These are phyloP conservation scores for Trichoderma sp. DNA, from an alignment of 2,329 filamentous ascomycete genomes.

Conservation along the genomic window DNA sequence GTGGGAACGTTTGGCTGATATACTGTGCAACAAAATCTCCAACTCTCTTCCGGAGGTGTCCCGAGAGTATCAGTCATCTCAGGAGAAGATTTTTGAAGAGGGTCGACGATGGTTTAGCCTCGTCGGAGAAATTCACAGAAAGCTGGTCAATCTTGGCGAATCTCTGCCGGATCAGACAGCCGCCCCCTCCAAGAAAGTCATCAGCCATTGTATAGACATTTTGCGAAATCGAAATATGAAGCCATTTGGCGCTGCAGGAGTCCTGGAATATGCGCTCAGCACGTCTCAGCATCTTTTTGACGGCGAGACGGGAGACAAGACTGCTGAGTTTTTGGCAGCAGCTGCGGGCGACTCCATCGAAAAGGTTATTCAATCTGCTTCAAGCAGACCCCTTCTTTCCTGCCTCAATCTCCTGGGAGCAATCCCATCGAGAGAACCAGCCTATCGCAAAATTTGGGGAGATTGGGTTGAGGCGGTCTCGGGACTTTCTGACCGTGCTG, in stretches of 20 bases:
- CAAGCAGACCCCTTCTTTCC: constrained; percentile 66
- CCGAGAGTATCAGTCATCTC: constrained; percentile 73
- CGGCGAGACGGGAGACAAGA: constrained; percentile 37
- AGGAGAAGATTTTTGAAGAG: constrained; percentile 68
- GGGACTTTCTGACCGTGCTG: constrained; percentile 33
- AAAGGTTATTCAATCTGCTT: constrained; percentile 68
- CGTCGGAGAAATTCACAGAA: constrained; percentile 50
- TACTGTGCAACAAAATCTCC: constrained; percentile 68
- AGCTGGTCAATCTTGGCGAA: constrained; percentile 33
- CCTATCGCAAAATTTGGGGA: constrained; percentile 51
- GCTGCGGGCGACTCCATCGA: constrained; percentile 62
- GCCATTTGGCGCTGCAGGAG: constrained; percentile 58
- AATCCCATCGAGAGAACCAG: constrained; percentile 43
- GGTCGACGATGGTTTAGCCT: constrained; percentile 70
- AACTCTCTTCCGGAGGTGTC: constrained; percentile 82
- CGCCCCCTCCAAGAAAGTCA: constrained; percentile 38
- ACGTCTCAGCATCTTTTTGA: constrained; percentile 49
- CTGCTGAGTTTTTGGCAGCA: constrained; percentile 50
- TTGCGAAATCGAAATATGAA: constrained; percentile 59
- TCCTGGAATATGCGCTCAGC: constrained; percentile 47
- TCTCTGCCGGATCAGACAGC: constrained; percentile 38
- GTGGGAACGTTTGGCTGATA: constrained; percentile 65
- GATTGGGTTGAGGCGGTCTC: constrained; percentile 50
- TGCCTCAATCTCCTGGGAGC: constrained; percentile 62
- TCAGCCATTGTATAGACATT: constrained; percentile 47